Percentiles rank a stretch among this genome's conserved stretches.
Conservation (phyloP, 306 rosid genomes). For the Herpetospermum pedunculosum region DNA sequence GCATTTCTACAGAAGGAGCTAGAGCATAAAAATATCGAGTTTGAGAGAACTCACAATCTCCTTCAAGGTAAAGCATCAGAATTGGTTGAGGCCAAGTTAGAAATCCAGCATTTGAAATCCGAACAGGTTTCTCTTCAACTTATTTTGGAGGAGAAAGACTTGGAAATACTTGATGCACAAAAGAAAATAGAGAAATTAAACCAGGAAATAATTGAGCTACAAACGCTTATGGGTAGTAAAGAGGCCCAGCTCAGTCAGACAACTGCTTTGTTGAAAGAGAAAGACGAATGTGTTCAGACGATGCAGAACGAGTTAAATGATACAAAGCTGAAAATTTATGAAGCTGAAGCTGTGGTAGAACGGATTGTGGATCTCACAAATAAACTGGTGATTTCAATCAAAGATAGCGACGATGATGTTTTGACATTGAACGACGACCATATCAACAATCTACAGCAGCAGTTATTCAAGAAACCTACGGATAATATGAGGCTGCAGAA, state of each 20-base stretch:
- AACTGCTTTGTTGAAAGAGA: conserved; percentile 55
- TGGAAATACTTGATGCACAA: conserved; percentile 68
- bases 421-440: conserved; percentile 15
- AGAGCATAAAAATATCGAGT: conserved; percentile 30
- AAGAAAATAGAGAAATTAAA: conserved; percentile 44
- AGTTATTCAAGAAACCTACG: conserved; percentile 29
- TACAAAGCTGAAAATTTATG: conserved; percentile 44
- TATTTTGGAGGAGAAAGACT: conserved; percentile 67
- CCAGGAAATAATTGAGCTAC: conserved; percentile 59
- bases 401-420: conserved; percentile 26
- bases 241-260: conserved; percentile 71
- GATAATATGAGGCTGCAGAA: conserved; percentile 35
- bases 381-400: conserved; percentile 46
- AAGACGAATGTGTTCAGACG: conserved; percentile 49
- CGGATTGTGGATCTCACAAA: conserved; percentile 60
- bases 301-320: conserved; percentile 40
- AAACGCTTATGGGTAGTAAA: conserved; percentile 47
- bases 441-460: conserved; percentile 21
- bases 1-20: conserved; percentile 48
- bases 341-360: conserved; percentile 63
- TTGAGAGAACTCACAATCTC: conserved; percentile 28
- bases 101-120: conserved; percentile 72
- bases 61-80: conserved; percentile 55
- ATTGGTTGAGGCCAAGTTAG: conserved; percentile 67
- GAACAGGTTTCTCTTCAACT: conserved; percentile 52